Evolutionary conservation across 108 stramenopile genomes (phyloP).

Genomic region (Skeletonema marinoi): DNA sequence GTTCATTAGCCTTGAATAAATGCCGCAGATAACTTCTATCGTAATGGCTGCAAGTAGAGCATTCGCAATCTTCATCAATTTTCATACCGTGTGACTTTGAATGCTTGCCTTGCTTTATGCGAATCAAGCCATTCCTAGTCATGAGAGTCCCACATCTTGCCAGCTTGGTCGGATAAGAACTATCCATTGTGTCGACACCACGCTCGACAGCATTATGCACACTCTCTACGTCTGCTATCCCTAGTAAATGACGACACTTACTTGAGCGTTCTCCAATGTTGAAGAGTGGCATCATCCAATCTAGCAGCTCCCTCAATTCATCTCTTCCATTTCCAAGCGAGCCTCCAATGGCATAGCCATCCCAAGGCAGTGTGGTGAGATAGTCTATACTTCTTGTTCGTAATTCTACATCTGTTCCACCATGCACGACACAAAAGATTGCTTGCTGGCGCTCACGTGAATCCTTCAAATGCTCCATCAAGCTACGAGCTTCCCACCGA

Average conservation of each 20-base stretch:
- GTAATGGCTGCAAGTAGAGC: conserved; percentile 50
- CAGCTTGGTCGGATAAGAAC: conserved; percentile 61
- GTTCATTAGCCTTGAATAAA: conserved; percentile 58
- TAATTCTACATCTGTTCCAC: conserved; percentile 55
- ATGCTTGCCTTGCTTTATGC: conserved; percentile 44
- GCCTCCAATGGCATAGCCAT: conserved; percentile 65
- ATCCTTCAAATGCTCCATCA: conserved; percentile 50
- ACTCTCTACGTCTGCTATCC: conserved; percentile 60
- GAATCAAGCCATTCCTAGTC: conserved; percentile 44
- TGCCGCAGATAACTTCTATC: conserved; percentile 61
- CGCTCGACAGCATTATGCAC: conserved; percentile 28
- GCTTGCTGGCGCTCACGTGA: conserved; percentile 46
- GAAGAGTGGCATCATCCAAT: conserved; percentile 52
- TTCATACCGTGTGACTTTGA: conserved; percentile 36
- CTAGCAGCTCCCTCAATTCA: conserved; percentile 51
- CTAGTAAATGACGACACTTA: conserved; percentile 63
- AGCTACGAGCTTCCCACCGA: conserved; percentile 63
- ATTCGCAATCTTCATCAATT: conserved; percentile 45
- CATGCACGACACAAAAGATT: conserved; percentile 68
- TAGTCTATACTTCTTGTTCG: conserved; percentile 52
- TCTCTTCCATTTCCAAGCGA: conserved; percentile 59
- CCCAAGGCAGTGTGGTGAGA: conserved; percentile 58
- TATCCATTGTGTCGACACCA: conserved; percentile 67
- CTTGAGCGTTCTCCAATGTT: conserved; percentile 19
- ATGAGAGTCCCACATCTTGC: conserved; percentile 63